Conservation (phyloP, 768 basidiomycete genomes). For the Rhodotorula babjevae region DNA sequence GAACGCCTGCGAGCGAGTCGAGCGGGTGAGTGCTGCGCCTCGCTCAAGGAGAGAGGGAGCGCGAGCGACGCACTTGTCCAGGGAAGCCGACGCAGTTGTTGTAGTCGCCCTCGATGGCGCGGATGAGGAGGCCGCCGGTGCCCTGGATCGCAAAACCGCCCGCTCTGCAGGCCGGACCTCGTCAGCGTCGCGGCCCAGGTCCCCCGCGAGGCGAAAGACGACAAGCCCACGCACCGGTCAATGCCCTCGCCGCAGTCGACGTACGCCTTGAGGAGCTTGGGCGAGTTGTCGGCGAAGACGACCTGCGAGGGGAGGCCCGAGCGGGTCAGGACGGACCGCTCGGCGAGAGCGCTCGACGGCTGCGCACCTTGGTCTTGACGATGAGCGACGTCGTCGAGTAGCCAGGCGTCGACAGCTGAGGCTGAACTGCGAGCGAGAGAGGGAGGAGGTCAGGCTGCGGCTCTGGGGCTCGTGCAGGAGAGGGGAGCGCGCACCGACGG, state of each 20-base stretch:
- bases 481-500: constrained; percentile 56
- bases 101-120: constrained; percentile 70
- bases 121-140: constrained; percentile 70
- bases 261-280: constrained; percentile 34
- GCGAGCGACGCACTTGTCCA: constrained; percentile 52
- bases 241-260: constrained; percentile 35
- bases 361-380: constrained; percentile 3
- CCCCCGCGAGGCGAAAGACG: too few relatives aligned
- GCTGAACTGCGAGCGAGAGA: constrained; percentile 9
- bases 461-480: not conserved
- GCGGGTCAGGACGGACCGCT: too few relatives aligned
- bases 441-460: not conserved
- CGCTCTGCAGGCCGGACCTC: constrained; percentile 53
- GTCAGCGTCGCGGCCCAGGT: too few relatives aligned
- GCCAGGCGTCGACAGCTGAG: constrained; percentile 25
- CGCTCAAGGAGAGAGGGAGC: rapidly evolving
- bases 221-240: constrained; percentile 11
- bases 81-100: constrained; percentile 92
- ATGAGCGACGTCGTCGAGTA: constrained; percentile 9
- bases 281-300: constrained; percentile 33
- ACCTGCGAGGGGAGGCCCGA: constrained; percentile 9
- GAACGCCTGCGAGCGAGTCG: constrained; percentile 54
- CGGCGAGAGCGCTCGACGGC: too few relatives aligned
- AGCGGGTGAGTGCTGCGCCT: not conserved
- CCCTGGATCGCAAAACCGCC: constrained; percentile 95